A percentile compares a stretch with the other conserved stretches of the same genome.
Conservation (phyloP, 805 yeast species). For the Myxozyma sirexii region DNA sequence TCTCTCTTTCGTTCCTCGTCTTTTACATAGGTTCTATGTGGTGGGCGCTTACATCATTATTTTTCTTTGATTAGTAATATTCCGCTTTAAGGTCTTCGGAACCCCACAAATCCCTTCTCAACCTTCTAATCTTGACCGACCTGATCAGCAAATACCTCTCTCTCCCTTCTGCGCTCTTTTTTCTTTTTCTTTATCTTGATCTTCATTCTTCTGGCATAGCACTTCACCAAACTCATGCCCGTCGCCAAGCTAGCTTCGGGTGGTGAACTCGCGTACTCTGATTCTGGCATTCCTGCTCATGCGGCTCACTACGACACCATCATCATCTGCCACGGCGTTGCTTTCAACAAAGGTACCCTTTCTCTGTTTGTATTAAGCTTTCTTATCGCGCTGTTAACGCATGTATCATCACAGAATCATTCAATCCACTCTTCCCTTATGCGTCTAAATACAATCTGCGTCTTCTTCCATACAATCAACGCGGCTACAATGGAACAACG, state of each 20-base stretch:
- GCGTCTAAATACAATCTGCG: conserved; percentile 1
- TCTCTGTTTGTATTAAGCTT: not conserved
- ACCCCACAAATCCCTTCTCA: no score
- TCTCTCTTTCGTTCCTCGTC: no score
- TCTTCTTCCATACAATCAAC: conserved; percentile 13
- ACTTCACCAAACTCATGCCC: not conserved
- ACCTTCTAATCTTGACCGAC: no score
- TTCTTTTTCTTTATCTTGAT: not conserved
- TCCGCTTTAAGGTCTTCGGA: no score
- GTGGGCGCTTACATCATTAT: no score
- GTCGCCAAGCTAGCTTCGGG: conserved; percentile 3
- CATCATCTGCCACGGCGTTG: conserved; percentile 11
- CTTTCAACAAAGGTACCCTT: conserved; percentile 8
- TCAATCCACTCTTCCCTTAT: not conserved
- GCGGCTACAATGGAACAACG: conserved; percentile 8
- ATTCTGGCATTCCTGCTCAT: conserved; percentile 1
- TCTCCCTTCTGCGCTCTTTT: not conserved
- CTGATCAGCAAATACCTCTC: not conserved
- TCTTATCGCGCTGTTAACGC: no score
- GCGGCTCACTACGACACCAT: conserved; percentile 3
- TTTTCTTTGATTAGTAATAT: no score
- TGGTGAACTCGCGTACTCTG: conserved; percentile 5
- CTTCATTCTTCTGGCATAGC: not conserved
- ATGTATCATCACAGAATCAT: not conserved
- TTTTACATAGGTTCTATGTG: no score